phyloP scores from a whole-genome alignment of 345 rosid species.

The Noccaea caerulescens region DNA sequence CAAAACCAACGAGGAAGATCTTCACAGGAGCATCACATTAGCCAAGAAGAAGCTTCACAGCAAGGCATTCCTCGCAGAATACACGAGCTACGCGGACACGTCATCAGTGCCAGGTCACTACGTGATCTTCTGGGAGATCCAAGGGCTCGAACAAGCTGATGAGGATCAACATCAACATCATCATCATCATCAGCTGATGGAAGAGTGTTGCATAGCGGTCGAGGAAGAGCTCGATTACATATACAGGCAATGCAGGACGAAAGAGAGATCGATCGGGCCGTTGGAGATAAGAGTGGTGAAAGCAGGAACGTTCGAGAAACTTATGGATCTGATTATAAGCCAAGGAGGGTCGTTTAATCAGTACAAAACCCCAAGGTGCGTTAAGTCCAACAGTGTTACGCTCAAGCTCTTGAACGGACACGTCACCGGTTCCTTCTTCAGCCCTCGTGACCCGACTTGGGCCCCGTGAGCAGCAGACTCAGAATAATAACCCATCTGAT shows the following conservation, averaged over 20 bases:
- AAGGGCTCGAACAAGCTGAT: background rate
- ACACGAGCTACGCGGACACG: constrained; percentile 83
- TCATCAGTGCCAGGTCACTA: constrained; percentile 85
- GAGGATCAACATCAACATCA: constrained; percentile 44
- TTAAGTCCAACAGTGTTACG: constrained; percentile 56
- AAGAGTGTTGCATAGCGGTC: constrained; percentile 69
- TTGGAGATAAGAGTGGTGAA: constrained; percentile 81
- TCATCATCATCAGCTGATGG: constrained; percentile 54
- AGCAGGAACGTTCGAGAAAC: constrained; percentile 69
- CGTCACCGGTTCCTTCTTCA: constrained; percentile 63
- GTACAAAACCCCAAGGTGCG: constrained; percentile 91
- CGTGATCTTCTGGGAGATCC: constrained; percentile 88
- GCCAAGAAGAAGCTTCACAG: constrained; percentile 62
- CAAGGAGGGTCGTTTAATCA: constrained; percentile 91
- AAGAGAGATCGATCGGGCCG: constrained; percentile 82
- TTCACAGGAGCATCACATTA: constrained; percentile 69
- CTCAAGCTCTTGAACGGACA: constrained; percentile 63
- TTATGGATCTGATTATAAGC: constrained; percentile 80
- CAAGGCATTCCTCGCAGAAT: constrained; percentile 70
- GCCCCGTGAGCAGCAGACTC: constrained; percentile 42
- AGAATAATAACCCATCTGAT: background rate
- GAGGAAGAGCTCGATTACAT: constrained; percentile 84
- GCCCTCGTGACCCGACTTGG: constrained; percentile 71
- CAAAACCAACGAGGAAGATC: constrained; percentile 93
- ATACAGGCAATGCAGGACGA: constrained; percentile 77